phyloP scores from a whole-genome alignment of 2,329 filamentous ascomycete species.

The Claviceps sp. region DNA sequence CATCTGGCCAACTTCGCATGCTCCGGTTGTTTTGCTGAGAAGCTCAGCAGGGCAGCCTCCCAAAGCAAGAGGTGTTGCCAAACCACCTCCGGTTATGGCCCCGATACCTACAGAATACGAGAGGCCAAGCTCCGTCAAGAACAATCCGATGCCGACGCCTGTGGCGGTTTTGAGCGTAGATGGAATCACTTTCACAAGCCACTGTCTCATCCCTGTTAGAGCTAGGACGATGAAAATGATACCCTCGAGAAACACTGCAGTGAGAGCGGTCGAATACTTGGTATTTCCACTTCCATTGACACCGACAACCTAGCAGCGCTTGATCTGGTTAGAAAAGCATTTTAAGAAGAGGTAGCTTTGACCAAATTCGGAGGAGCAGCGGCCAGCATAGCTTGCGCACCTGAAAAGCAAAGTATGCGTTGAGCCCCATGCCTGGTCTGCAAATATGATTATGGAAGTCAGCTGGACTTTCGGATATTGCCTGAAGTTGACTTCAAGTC shows the following conservation, averaged over 20 bases:
- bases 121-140: conserved; percentile 50
- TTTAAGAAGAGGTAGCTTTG: background rate
- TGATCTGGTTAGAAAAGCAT: background rate
- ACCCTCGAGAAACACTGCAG: conserved; percentile 51
- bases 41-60: conserved; percentile 55
- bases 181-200: conserved; percentile 54
- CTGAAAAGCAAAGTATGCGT: conserved; percentile 55
- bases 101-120: conserved; percentile 77
- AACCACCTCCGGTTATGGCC: conserved; percentile 55
- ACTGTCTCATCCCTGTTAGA: conserved; percentile 57
- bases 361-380: background rate
- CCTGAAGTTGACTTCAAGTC: background rate
- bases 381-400: conserved; percentile 4
- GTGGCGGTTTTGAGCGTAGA: conserved; percentile 52
- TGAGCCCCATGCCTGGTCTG: conserved; percentile 54
- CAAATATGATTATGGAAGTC: conserved; percentile 6
- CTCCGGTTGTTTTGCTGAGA: conserved; percentile 30
- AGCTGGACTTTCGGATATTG: background rate
- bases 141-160: conserved; percentile 51
- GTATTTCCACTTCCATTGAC: conserved; percentile 42
- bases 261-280: conserved; percentile 46
- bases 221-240: conserved; percentile 52
- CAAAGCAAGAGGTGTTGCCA: conserved; percentile 58
- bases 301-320: conserved; percentile 36
- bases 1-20: conserved; percentile 54